Evolutionary conservation across 306 rosid genomes (phyloP).

Genomic region (Datisca glomerata): DNA sequence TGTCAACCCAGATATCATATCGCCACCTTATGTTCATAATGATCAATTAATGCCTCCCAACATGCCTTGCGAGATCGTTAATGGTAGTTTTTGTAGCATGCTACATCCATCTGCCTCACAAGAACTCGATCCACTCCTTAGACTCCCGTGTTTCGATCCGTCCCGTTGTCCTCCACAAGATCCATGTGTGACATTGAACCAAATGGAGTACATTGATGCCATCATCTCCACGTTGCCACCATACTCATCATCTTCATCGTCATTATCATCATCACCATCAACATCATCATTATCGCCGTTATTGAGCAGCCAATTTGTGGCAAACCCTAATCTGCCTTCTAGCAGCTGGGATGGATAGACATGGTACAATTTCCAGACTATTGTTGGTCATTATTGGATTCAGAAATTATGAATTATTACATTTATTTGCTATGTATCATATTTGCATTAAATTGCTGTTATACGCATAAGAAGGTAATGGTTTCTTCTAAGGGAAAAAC

Average conservation of each 20-base stretch:
- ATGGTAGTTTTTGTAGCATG: conserved; percentile 21
- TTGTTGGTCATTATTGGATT: neutral
- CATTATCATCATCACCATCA: conserved; percentile 8
- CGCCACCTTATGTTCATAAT: conserved; percentile 20
- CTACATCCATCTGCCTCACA: conserved; percentile 26
- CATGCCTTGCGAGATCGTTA: conserved; percentile 25
- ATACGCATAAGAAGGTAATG: conserved; percentile 8
- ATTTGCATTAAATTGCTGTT: conserved; percentile 5
- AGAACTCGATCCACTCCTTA: conserved; percentile 28
- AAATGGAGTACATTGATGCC: conserved; percentile 38
- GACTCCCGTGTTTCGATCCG: conserved; percentile 14
- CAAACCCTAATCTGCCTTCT: conserved; percentile 10
- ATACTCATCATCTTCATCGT: neutral
- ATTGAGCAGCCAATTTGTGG: conserved; percentile 17
- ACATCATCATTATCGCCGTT: conserved; percentile 5
- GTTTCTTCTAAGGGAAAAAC: conserved; percentile 8
- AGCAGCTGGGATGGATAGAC: conserved; percentile 8
- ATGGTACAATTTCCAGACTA: neutral
- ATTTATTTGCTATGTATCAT: neutral
- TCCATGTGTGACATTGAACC: conserved; percentile 21
- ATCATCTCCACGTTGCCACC: conserved; percentile 32
- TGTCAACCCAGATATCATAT: no score
- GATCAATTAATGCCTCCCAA: conserved; percentile 13
- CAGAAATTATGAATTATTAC: neutral
- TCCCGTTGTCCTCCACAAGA: conserved; percentile 18